Evolutionary conservation across 495 filamentous ascomycete genomes (phyloP), one percentile per base, ranked within the genome.

Genomic region (Aspergillus nidulans): DNA sequence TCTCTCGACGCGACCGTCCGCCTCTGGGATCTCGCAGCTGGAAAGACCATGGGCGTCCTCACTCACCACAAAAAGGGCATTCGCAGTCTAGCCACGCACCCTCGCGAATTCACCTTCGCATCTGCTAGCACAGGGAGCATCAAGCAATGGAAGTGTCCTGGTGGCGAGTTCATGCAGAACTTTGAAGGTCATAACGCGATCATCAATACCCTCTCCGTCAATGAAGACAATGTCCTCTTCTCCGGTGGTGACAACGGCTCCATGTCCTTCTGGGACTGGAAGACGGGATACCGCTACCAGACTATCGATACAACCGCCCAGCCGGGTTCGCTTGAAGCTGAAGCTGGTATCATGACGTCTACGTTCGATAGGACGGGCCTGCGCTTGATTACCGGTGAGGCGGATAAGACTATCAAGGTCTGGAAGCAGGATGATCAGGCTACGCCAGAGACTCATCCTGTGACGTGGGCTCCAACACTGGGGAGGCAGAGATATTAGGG

Each of bases 41-140:
- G 91, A 42, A 98, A 97, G 74, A 87, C 90, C 3, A 96, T 96
- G 90, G 87, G 88, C 28, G 89, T 95, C 5, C 75, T 99, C 53
- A 99, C 95, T 7, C 95, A 99, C 68, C 95, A 99, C 82, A 99
- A 99, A 69, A 97, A 97, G 75, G 89, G 90, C 50, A 91, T 99
- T 8, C 83, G 95, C 38, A 83, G 81, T n/a, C 77, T 99, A 50
- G 81, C 88, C 16, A 81, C 85, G 2, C 95, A 97, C 69, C 95
- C 95, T 0, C 85, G 80, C 48, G 95, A 99, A 68, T 99, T 95
- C 70, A 99, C 95, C 1, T 99, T 99, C 61, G 95, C 92, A 26
- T 90, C 82, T 56, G 92, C 88, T 55, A 94, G 89, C 63, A 91
- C 92, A 0, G 86, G 87, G 21, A 90, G 86, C 68, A 99, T 99